Evolutionary conservation across 2,329 filamentous ascomycete genomes (phyloP), one percentile per base, ranked within the genome.

Genomic region (Botrytis sinoallii): DNA sequence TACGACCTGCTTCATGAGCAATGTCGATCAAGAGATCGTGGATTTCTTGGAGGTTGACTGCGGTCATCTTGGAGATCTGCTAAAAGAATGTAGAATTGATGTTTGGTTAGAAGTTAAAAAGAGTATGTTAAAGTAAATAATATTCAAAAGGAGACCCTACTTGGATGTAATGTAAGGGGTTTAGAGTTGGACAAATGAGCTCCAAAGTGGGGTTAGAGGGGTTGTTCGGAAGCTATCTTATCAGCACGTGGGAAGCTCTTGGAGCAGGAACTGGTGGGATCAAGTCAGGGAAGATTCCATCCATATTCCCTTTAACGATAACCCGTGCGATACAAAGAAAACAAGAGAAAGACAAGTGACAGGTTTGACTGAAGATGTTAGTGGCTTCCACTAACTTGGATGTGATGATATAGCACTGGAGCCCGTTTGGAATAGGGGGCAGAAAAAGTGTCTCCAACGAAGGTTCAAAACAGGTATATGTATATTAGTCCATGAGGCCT

Each of bases 1-100:
- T 90, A 73, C 83, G 82, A 77, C 90, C 90, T n/a, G 90, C 90
- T 82, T 88, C 87, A 75, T 88, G 86, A 80, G 90, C 90, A 73
- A 91, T 83, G 69, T 83, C 80, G 78, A 91, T 82, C 76, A 92
- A 84, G 69, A 86, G 86, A 81, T 91, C 88, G 77, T 88, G 89
- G 75, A 92, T 85, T 70, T 87, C 85, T 79, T 90, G 85, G 70
- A 91, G 84, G 79, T 92, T 85, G 77, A 90, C 82, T 71, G 86
- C 83, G 22, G 86, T 82, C 89, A 90, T 90, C 18, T 35, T 55
- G 65, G 3, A 38, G 22, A 8, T 44, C 7, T 25, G 20, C 12
- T 69, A 32, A 46, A 71, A 20, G 16, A 65, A n/a, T 68, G 22
- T 25, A 22, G 5, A 29, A 55, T 16, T 3, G 14, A 10, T 38